phyloP scores from a whole-genome alignment of 345 rosid genomes.

The Eucalyptus polybractea region DNA sequence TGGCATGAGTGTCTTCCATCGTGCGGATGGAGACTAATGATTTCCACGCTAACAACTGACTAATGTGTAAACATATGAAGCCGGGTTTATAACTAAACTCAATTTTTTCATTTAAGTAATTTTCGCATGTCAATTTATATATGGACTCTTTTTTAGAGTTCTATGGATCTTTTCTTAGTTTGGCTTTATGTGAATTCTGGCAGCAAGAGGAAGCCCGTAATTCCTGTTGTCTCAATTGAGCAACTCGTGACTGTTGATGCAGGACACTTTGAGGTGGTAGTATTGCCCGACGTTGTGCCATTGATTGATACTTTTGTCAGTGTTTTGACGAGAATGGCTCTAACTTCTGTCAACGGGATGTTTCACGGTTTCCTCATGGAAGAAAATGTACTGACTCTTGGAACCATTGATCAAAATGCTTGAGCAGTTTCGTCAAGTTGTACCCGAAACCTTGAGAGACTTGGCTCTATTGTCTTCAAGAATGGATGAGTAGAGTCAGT shows the following conservation, averaged over 20 bases:
- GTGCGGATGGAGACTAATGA: not conserved
- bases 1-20: not conserved
- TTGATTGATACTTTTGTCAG: slow-evolving; percentile 13
- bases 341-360: slow-evolving; percentile 17
- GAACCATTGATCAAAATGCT: slow-evolving; percentile 31
- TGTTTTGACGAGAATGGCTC: slow-evolving; percentile 45
- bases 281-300: slow-evolving; percentile 28
- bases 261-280: slow-evolving; percentile 25
- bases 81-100: not conserved
- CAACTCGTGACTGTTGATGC: slow-evolving; percentile 11
- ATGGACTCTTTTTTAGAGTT: not conserved
- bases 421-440: slow-evolving; percentile 36
- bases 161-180: not conserved
- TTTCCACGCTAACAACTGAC: not conserved
- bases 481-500: not conserved
- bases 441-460: slow-evolving; percentile 20
- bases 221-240: slow-evolving; percentile 16
- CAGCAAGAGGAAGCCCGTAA: slow-evolving; percentile 8
- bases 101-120: not conserved
- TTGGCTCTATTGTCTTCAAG: not conserved
- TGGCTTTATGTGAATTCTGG: slow-evolving; percentile 5
- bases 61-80: not conserved
- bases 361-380: slow-evolving; percentile 21
- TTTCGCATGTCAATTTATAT: not conserved
- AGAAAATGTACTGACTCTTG: slow-evolving; percentile 11